Conservation (phyloP, 1,139 yeast genomes). For the Geotrichum bryndzae region DNA sequence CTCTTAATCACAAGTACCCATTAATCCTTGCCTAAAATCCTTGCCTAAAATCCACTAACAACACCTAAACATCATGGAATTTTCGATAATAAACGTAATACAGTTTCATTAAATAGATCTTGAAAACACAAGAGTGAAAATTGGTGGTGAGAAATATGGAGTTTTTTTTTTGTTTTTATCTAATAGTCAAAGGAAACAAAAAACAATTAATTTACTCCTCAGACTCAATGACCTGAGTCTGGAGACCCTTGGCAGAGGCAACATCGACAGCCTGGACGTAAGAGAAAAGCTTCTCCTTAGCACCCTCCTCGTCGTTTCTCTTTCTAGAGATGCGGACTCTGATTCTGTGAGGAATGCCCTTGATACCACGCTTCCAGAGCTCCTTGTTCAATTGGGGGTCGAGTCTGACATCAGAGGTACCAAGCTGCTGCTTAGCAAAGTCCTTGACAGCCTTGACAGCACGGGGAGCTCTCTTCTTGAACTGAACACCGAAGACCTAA, state of each 20-base stretch:
- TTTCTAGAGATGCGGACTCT: conserved; percentile 99
- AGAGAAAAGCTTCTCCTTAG: conserved; percentile 96
- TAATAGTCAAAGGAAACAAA: neutral
- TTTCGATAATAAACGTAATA: neutral
- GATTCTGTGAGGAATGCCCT: conserved; percentile 97
- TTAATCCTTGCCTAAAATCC: too few relatives aligned
- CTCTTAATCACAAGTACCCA: neutral
- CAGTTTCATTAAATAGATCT: neutral
- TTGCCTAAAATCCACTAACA: neutral
- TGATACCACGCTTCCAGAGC: conserved; percentile 99
- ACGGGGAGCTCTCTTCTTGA: conserved; percentile 99
- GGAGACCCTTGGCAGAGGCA: conserved; percentile 93
- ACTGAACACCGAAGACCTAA: conserved; percentile 93
- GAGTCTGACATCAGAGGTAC: conserved; percentile 97
- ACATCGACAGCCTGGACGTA: conserved; percentile 96
- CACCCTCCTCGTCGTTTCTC: conserved; percentile 99
- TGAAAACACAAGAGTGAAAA: neutral
- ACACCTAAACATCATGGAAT: neutral
- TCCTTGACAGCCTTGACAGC: conserved; percentile 99
- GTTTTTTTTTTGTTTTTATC: neutral
- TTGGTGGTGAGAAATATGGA: neutral
- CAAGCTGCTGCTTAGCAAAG: conserved; percentile 98
- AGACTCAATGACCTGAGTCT: conserved; percentile 92
- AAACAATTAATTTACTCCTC: conserved; percentile 23
- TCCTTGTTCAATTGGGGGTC: conserved; percentile 98